Conservation (phyloP, 78 protist genomes). For the Bodo saltans region DNA sequence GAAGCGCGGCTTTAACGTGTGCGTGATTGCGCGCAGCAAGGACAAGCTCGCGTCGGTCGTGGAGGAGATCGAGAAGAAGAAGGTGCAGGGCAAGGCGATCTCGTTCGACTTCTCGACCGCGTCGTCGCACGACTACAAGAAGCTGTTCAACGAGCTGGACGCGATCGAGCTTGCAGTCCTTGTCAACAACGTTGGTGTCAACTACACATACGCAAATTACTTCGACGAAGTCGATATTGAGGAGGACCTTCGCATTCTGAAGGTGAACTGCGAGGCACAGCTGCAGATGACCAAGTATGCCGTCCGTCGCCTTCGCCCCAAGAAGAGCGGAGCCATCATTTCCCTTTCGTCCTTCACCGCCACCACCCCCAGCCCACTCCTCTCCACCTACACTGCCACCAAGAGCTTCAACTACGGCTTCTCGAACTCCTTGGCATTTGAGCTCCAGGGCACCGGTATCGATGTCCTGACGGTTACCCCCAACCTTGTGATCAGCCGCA, state of each 20-base stretch:
- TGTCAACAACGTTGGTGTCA: slow-evolving; percentile 53
- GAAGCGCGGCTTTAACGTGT: slow-evolving; percentile 24
- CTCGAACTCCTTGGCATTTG: neutral
- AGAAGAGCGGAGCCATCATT: slow-evolving; percentile 29
- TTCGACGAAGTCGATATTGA: slow-evolving; percentile 9
- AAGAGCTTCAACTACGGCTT: slow-evolving; percentile 18
- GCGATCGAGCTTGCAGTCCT: slow-evolving; percentile 28
- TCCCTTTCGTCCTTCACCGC: slow-evolving; percentile 36
- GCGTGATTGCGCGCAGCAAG: slow-evolving; percentile 6
- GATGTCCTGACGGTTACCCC: neutral
- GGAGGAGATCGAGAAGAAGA: neutral
- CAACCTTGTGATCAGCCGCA: neutral
- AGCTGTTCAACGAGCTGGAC: neutral
- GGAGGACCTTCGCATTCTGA: neutral
- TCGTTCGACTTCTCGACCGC: slow-evolving; percentile 26
- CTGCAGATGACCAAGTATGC: neutral
- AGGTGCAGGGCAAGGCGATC: slow-evolving; percentile 1
- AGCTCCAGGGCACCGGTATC: neutral
- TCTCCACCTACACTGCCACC: slow-evolving; percentile 36
- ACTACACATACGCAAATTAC: slow-evolving; percentile 11
- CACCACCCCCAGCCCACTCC: slow-evolving; percentile 16
- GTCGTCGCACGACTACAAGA: neutral
- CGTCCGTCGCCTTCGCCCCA: slow-evolving; percentile 1
- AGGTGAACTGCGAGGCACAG: slow-evolving; percentile 16
- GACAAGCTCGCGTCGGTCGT: neutral